Evolutionary conservation across 768 basidiomycete species (phyloP).

Genomic region (Termitomyces titanicus): DNA sequence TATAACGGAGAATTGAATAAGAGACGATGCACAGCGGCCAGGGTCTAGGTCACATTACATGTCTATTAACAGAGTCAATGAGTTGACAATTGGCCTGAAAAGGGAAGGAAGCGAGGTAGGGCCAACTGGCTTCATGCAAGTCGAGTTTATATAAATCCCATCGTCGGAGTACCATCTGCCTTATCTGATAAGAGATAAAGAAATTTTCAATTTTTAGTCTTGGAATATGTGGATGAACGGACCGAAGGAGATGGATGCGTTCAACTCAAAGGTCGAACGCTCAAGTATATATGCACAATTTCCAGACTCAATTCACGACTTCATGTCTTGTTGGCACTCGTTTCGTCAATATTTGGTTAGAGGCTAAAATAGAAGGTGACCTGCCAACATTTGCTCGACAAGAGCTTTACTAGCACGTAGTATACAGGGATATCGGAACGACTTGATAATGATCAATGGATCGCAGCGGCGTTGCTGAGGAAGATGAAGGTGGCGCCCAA

Average conservation of each 20-base stretch:
- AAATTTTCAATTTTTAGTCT: background rate
- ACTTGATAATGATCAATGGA: too few species aligned
- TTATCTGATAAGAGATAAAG: slow-evolving; percentile 1
- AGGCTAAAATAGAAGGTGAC: background rate
- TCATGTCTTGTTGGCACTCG: background rate
- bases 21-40: background rate
- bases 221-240: background rate
- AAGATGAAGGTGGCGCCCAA: background rate
- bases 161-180: background rate
- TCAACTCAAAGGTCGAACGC: background rate
- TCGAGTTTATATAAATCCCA: background rate
- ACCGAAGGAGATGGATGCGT: background rate
- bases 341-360: too few species aligned
- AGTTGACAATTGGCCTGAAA: background rate
- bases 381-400: too few species aligned
- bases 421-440: background rate
- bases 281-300: background rate
- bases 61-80: background rate
- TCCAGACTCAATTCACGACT: background rate
- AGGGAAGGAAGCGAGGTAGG: background rate
- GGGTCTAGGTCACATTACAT: background rate
- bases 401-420: too few species aligned
- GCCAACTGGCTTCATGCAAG: background rate
- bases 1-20: background rate
- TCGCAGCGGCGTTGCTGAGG: background rate